A percentile compares a stretch with the other conserved stretches of the same genome.
Evolutionary conservation across 352 stramenopile species (phyloP).

Genomic region (Paralagenidium karlingii): DNA sequence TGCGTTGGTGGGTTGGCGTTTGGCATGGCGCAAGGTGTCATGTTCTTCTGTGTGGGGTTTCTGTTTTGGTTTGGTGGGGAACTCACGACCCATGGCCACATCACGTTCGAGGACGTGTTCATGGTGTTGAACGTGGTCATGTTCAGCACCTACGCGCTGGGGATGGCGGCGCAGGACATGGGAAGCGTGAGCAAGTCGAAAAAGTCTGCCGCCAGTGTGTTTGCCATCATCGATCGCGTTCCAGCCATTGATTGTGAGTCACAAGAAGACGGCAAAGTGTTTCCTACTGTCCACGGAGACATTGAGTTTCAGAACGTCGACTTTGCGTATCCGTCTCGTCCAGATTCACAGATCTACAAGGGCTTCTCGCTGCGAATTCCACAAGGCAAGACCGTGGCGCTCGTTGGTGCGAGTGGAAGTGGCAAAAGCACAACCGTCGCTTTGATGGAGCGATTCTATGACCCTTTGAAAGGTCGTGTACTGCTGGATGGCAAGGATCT

Average conservation of each 20-base stretch:
- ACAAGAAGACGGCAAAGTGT: conserved; percentile 1
- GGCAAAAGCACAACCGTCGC: conserved; percentile 80
- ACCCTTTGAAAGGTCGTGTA: conserved; percentile 28
- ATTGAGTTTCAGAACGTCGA: conserved; percentile 26
- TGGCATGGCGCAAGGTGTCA: conserved; percentile 56
- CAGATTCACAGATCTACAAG: conserved; percentile 47
- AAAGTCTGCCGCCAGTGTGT: conserved; percentile 17
- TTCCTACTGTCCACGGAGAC: conserved; percentile 8
- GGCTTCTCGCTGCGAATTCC: conserved; percentile 62
- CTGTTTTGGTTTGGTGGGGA: conserved; percentile 60
- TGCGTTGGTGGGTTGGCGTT: conserved; percentile 40
- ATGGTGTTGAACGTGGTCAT: conserved; percentile 62
- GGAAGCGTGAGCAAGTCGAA: conserved; percentile 18
- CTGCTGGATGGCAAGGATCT: conserved; percentile 51
- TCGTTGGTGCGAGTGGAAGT: conserved; percentile 79
- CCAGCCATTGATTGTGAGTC: conserved; percentile 14
- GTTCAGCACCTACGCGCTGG: conserved; percentile 22
- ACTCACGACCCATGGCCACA: conserved; percentile 30
- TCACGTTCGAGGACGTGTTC: conserved; percentile 64
- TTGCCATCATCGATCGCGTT: conserved; percentile 34
- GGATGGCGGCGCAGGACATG: conserved; percentile 14
- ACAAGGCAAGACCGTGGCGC: conserved; percentile 65
- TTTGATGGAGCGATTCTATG: conserved; percentile 81
- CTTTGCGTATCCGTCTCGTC: conserved; percentile 35
- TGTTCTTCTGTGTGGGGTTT: conserved; percentile 47